Base-by-base conservation (phyloP, 495 filamentous ascomycete genomes). In the Aspergillus ostianus region DNA sequence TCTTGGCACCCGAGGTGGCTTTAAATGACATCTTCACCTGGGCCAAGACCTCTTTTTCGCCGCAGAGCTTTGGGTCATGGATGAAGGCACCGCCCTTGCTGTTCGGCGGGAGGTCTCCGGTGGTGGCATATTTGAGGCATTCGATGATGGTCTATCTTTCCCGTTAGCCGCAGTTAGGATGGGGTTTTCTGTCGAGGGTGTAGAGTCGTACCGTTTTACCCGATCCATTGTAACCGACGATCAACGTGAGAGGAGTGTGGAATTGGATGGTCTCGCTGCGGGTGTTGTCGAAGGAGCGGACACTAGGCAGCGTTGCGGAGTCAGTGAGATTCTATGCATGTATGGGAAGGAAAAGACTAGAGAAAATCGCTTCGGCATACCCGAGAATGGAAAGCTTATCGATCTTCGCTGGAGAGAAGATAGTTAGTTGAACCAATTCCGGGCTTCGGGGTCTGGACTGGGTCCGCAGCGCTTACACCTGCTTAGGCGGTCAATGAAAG, bases 61-160 rank as follows among this genome's bases (percentile, higher is more conserved):
- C 89, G 58, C 82, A 90, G 55, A 97, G 82, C 85, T 92, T 93
- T 10, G 95, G 94, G 63, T 98, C 94, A 70, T 98, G 93, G 56
- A 98, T 92, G 70, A 98, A 98, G 51, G 95, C 93, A 29, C 93
- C 94, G 44, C 91, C 89, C 69, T 89, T 92, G 79, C 89, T 94
- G 77, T 97, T 97, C 27, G 93, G 92, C 23, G 94, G 94, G 2
- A 96, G 82, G 60, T 96, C 89, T 53, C 94, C 94, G 13, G 92
- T 97, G 32, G 95, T 97, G 48, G 89, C 93, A 88, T 96, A 98
- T 70, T 97, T 97, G 65, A 98, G 91, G 69, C 94, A 97, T 72
- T 98, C 94, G 75, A 98, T 98, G 71, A 98, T 96, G 49, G 95
- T 98, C 84, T 88, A 63, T 10, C 52, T 17, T 46, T 27, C 8